These are phyloP conservation scores for Acacia pycnantha DNA, from an alignment of 331 rosid species.

Conservation along the genomic window DNA sequence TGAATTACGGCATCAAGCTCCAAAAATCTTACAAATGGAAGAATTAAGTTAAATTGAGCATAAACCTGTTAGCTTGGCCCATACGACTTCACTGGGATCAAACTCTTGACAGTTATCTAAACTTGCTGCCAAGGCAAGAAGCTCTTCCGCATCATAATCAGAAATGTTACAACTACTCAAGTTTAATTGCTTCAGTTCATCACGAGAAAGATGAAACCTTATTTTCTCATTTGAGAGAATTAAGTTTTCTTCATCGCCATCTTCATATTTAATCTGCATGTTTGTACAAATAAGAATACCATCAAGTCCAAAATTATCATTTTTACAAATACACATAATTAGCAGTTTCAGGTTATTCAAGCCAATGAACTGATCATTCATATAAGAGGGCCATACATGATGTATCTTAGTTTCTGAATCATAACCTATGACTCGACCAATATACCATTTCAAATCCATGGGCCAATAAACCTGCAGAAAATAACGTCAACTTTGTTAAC, in stretches of 20 bases:
- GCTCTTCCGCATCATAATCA: constrained; percentile 75
- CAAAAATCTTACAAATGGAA: constrained; percentile 13
- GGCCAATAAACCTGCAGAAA: constrained; percentile 93
- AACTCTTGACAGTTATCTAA: constrained; percentile 84
- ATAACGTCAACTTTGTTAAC: constrained; percentile 23
- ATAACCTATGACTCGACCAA: constrained; percentile 66
- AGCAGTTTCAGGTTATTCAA: constrained; percentile 8
- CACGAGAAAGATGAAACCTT: constrained; percentile 72
- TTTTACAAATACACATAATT: background rate
- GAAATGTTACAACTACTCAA: constrained; percentile 66
- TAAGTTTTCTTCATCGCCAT: constrained; percentile 76
- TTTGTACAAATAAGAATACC: constrained; percentile 21
- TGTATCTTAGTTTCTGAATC: constrained; percentile 59
- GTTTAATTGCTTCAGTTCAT: constrained; percentile 74
- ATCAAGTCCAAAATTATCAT: constrained; percentile 17
- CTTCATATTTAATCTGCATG: constrained; percentile 82
- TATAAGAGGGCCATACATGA: constrained; percentile 50
- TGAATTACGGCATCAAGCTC: constrained; percentile 8
- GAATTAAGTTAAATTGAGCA: constrained; percentile 34
- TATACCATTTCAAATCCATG: constrained; percentile 75
- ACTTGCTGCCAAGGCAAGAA: constrained; percentile 94
- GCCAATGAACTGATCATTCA: constrained; percentile 3
- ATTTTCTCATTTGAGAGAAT: constrained; percentile 70
- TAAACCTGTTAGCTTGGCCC: constrained; percentile 99
- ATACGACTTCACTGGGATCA: constrained; percentile 87